Percentiles rank a stretch among this genome's conserved stretches.
These are phyloP conservation scores for Cajanus cajan DNA, from an alignment of 306 rosid genomes.

Conservation along the genomic window DNA sequence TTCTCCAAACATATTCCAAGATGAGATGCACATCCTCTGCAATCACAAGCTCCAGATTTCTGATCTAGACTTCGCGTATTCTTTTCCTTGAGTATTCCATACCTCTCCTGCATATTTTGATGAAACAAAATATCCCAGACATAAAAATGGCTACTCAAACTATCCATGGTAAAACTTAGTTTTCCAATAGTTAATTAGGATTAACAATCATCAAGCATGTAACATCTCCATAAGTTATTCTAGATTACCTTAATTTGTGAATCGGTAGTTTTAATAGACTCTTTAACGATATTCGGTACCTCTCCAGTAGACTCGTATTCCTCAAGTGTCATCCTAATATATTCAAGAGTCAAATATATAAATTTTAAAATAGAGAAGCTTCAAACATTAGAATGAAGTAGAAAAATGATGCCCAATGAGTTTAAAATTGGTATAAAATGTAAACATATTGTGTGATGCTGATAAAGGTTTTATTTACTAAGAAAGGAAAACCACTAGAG, in stretches of 20 bases:
- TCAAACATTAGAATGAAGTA: neutral
- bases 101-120: slow-evolving; percentile 61
- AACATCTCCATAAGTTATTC: neutral
- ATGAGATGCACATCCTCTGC: slow-evolving; percentile 33
- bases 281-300: slow-evolving; percentile 44
- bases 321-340: slow-evolving; percentile 60
- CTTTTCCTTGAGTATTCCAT: slow-evolving; percentile 51
- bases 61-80: slow-evolving; percentile 29
- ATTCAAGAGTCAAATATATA: slow-evolving; percentile 31
- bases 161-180: neutral
- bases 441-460: neutral
- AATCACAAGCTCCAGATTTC: slow-evolving; percentile 33
- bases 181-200: slow-evolving; percentile 3
- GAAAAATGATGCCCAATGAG: neutral
- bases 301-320: slow-evolving; percentile 60
- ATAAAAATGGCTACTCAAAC: slow-evolving; percentile 2
- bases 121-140: neutral
- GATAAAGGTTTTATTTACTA: neutral
- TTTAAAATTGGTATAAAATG: neutral
- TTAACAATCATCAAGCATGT: slow-evolving; percentile 24
- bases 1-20: slow-evolving; percentile 53
- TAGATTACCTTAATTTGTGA: slow-evolving; percentile 64
- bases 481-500: neutral
- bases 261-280: slow-evolving; percentile 44
- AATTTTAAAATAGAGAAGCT: slow-evolving; percentile 10